Conservation (phyloP, 176 grass and related monocot genomes). For the maize (Zea mays) region Zm-B73-REFERENCE-NAM-5.0 NC_050098.1:149660501-149661000, state of each 20-base stretch:
- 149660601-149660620: slow-evolving; percentile 20
- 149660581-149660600: slow-evolving; percentile 42
- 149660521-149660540: slow-evolving; percentile 53
- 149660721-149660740: slow-evolving; percentile 40
- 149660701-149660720: slow-evolving; percentile 19
- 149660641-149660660: slow-evolving; percentile 13
- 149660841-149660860: background rate
- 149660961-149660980: slow-evolving; percentile 69
- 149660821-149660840: slow-evolving; percentile 22
- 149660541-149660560: slow-evolving; percentile 69
- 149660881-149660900: slow-evolving; percentile 31
- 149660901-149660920: slow-evolving; percentile 36
- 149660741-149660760: slow-evolving; percentile 23
- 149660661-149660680: background rate
- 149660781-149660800: slow-evolving; percentile 57
- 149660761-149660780: slow-evolving; percentile 25
- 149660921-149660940: slow-evolving; percentile 63
- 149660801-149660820: slow-evolving; percentile 35
- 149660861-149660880: slow-evolving; percentile 21
- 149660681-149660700: slow-evolving; percentile 26
- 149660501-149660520: slow-evolving; percentile 61
- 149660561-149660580: slow-evolving; percentile 61
- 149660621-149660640: slow-evolving; percentile 35
- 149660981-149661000: slow-evolving; percentile 71
- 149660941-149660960: slow-evolving; percentile 73